Base-by-base conservation (phyloP, 164 flowering plant species). In the Vitis rotundifolia region DNA sequence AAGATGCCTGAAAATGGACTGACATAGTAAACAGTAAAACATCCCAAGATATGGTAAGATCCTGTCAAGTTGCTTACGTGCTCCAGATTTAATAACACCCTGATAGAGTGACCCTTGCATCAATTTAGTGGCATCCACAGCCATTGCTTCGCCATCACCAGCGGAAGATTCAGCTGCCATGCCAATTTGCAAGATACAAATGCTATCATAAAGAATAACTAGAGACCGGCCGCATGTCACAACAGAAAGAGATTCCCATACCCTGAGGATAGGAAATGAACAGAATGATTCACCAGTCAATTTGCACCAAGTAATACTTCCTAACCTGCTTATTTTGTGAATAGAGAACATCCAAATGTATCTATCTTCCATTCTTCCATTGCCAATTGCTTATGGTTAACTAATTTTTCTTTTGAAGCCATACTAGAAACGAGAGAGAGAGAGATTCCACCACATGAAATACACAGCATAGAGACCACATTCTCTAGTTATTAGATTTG, bases 191-290 rank as follows among this genome's bases (percentile, higher is more conserved):
- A 93, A 79, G 64, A 93, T 76, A 73, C 96, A 89, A 54, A 5
- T 61, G 48, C 80, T 63, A 49, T 85, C 82, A 72, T 93, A 87
- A 55, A 90, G 84, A 66, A 95, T 68, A 74, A 95, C 87, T 22
- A 93, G 70, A 62, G 97, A 95, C 66, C 86, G 79, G 79, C 97
- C 90, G 85, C 99, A 95, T 54, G 98, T 95, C 58, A 65, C 92
- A 28, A 60, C 76, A 49, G 86, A 86, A 56, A 93, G 78, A 73
- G 97, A 86, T 59, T 91, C 90, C 99, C 98, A 95, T 12, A 80
- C 76, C 99, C 97, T 95, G 83, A 57, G 56, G 74, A 72, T 59
- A 60, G 28, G 37, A 58, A 71, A 14, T 9, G 26, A 64, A 65
- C 55, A 26, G 55, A 26, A 8, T 60, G 2, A 51, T n/a, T n/a